phyloP scores from a whole-genome alignment of 305 asterid species.

The Andrographis paniculata region DNA sequence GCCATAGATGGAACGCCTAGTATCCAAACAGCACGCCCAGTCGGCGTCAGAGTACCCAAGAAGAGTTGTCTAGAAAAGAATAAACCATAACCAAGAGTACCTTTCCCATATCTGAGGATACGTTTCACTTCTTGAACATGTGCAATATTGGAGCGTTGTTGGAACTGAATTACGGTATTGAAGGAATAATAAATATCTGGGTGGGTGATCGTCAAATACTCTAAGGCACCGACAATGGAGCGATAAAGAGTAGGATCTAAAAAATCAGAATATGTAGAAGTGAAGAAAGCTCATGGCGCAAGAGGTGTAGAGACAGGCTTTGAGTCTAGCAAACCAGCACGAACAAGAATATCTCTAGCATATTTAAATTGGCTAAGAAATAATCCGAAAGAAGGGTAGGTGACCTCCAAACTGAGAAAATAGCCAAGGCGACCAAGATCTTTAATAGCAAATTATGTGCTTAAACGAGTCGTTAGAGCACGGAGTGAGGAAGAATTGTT shows the following conservation, averaged over 20 bases:
- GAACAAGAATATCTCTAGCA: not conserved
- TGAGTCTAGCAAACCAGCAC: not conserved
- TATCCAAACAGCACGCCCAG: conserved; percentile 2
- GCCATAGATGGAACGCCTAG: not conserved
- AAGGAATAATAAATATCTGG: not conserved
- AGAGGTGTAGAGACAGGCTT: not conserved
- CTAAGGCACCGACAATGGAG: not conserved
- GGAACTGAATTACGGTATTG: conserved; percentile 1
- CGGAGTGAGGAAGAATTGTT: not conserved
- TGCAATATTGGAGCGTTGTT: not conserved
- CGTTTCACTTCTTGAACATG: not conserved
- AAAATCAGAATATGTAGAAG: not conserved
- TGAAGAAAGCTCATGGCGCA: not conserved
- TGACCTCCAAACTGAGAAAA: not conserved
- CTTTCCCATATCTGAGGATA: not conserved
- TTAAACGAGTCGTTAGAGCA: not conserved
- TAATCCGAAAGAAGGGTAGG: not conserved
- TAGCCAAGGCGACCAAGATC: conserved; percentile 4
- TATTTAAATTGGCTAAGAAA: not conserved
- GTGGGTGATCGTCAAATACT: not conserved
- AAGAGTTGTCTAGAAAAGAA: not conserved
- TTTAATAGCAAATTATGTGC: not conserved
- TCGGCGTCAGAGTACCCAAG: not conserved
- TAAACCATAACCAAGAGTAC: not conserved
- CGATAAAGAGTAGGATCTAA: not conserved